A percentile compares a stretch with the other conserved stretches of the same genome.
phyloP scores from a whole-genome alignment of 805 yeast genomes.

The Sugiyamaella boreocaroliniensis region DNA sequence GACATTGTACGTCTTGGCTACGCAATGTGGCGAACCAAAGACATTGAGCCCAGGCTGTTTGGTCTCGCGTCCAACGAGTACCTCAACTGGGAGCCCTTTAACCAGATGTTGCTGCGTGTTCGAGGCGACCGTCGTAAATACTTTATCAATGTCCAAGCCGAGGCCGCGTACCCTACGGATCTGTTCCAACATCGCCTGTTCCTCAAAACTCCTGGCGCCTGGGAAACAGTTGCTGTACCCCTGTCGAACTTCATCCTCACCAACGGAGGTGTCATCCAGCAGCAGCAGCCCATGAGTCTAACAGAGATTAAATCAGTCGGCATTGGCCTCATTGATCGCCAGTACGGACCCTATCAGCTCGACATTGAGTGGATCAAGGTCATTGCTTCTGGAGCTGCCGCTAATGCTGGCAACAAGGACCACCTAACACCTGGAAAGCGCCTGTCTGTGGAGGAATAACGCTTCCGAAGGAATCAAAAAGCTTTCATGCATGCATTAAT shows the following conservation, averaged over 20 bases:
- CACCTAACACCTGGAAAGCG: slow-evolving; percentile 21
- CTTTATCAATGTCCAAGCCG: slow-evolving; percentile 74
- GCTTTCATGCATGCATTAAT: background rate
- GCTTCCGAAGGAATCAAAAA: background rate
- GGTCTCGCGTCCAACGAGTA: slow-evolving; percentile 36
- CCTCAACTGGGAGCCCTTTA: slow-evolving; percentile 67
- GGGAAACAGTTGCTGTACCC: slow-evolving; percentile 81
- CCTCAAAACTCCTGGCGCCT: slow-evolving; percentile 60
- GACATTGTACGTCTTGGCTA: slow-evolving; percentile 59
- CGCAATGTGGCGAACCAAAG: slow-evolving; percentile 79
- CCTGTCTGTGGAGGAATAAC: slow-evolving; percentile 20
- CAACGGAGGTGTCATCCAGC: slow-evolving; percentile 67
- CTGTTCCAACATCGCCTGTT: slow-evolving; percentile 77
- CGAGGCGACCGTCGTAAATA: slow-evolving; percentile 68
- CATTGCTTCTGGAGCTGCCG: slow-evolving; percentile 25
- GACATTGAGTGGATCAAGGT: slow-evolving; percentile 70
- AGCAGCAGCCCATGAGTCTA: slow-evolving; percentile 52
- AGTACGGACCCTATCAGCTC: slow-evolving; percentile 67
- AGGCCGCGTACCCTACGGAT: slow-evolving; percentile 70
- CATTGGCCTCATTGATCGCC: slow-evolving; percentile 68
- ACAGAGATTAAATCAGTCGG: slow-evolving; percentile 67
- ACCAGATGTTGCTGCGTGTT: slow-evolving; percentile 61
- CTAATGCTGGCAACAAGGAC: slow-evolving; percentile 2
- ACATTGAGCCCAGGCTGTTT: slow-evolving; percentile 44
- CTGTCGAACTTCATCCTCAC: slow-evolving; percentile 75